Evolutionary conservation across 1,284 basidiomycete genomes (phyloP).

Genomic region (Sanghuangporus sanghuang): DNA sequence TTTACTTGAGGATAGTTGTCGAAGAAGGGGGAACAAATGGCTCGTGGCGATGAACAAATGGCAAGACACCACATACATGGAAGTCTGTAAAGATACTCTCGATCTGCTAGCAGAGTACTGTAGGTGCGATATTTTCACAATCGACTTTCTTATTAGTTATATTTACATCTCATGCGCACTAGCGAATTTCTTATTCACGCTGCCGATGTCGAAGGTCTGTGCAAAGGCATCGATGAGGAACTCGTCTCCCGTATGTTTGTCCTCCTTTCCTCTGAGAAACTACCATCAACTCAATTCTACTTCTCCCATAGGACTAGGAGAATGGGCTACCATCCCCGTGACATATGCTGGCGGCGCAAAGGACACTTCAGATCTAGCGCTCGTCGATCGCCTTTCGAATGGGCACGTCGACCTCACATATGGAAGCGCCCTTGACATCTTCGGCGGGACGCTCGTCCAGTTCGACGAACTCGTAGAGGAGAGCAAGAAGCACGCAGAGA

Average conservation of each 20-base stretch:
- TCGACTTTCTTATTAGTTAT: not conserved
- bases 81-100: slow-evolving; percentile 77
- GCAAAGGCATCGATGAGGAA: slow-evolving; percentile 92
- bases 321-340: slow-evolving; percentile 89
- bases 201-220: slow-evolving; percentile 96
- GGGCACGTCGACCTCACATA: slow-evolving; percentile 95
- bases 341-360: slow-evolving; percentile 98
- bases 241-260: slow-evolving; percentile 70
- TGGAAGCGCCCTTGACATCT: slow-evolving; percentile 85
- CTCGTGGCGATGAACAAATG: slow-evolving; percentile 98
- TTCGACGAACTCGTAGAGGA: slow-evolving; percentile 62
- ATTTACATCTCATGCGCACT: slow-evolving; percentile 13
- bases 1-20: slow-evolving; percentile 58
- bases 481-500: slow-evolving; percentile 1
- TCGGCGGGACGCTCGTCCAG: slow-evolving; percentile 70
- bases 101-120: slow-evolving; percentile 70
- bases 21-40: slow-evolving; percentile 76
- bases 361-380: slow-evolving; percentile 79
- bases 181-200: slow-evolving; percentile 97
- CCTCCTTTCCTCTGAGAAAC: not conserved
- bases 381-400: slow-evolving; percentile 76
- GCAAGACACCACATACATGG: slow-evolving; percentile 95
- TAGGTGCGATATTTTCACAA: slow-evolving; percentile 43
- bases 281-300: slow-evolving; percentile 7
- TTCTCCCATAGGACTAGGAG: slow-evolving; percentile 64